Percentiles rank a stretch among this genome's conserved stretches.
These are phyloP conservation scores for Mucor lusitanicus DNA, from an alignment of 371 early-diverging fungal species.

Conservation along the genomic window DNA sequence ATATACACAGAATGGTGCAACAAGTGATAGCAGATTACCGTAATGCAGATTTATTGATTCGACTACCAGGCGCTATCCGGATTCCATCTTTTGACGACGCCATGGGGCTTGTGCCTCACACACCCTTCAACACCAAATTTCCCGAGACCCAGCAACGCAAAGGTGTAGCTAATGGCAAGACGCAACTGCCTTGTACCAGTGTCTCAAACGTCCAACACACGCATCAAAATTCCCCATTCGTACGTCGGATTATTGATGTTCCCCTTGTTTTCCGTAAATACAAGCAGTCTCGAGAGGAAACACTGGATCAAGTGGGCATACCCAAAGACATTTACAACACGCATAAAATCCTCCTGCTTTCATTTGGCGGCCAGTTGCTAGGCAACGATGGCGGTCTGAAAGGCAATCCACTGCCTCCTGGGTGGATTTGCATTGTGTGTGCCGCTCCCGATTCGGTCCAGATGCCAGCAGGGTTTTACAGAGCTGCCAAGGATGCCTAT, in stretches of 20 bases:
- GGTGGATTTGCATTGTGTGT: constrained; percentile 79
- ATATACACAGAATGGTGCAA: constrained; percentile 51
- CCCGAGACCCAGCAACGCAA: constrained; percentile 18
- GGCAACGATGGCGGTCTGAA: constrained; percentile 47
- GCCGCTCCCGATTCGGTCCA: constrained; percentile 57
- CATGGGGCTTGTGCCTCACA: constrained; percentile 37
- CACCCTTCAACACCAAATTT: constrained; percentile 29
- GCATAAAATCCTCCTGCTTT: constrained; percentile 66
- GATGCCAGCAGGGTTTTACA: constrained; percentile 60
- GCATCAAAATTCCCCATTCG: constrained; percentile 6
- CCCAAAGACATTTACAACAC: constrained; percentile 55
- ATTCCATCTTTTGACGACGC: constrained; percentile 66
- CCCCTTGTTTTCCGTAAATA: constrained; percentile 67
- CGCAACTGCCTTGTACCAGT: constrained; percentile 38
- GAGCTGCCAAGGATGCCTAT: constrained; percentile 65
- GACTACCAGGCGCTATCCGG: constrained; percentile 70
- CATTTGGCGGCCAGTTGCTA: constrained; percentile 77
- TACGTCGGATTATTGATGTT: constrained; percentile 55
- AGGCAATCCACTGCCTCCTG: constrained; percentile 66
- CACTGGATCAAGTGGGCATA: constrained; percentile 60
- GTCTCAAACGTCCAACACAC: constrained; percentile 31
- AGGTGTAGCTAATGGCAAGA: constrained; percentile 49
- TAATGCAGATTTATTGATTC: constrained; percentile 61
- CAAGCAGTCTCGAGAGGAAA: constrained; percentile 48
- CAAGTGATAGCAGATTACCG: constrained; percentile 59